Percentiles rank a stretch among this genome's conserved stretches.
Conservation (phyloP, 352 stramenopile species). For the Phytophthora fragariaefolia region DNA sequence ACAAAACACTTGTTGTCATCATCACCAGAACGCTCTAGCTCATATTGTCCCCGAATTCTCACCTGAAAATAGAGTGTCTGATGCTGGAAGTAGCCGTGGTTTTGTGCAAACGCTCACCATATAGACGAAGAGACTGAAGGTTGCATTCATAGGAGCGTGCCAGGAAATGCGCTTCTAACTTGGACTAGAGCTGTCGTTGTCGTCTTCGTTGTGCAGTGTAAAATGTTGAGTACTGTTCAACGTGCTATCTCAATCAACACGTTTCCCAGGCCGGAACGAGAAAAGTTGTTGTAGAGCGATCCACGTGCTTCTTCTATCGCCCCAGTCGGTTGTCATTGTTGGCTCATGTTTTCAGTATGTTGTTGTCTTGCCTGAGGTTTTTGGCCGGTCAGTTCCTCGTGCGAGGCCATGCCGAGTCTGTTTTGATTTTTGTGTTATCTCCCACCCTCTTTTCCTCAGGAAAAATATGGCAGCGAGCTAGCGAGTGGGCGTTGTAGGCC, state of each 20-base stretch:
- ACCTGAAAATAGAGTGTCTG: conserved; percentile 19
- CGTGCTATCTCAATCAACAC: conserved; percentile 16
- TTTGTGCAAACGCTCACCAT: conserved; percentile 21
- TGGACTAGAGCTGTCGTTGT: conserved; percentile 17
- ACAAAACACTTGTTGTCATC: neutral
- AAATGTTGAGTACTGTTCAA: conserved; percentile 21
- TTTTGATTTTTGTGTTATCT: conserved; percentile 57
- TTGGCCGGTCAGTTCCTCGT: conserved; percentile 30
- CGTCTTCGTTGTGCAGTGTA: conserved; percentile 33
- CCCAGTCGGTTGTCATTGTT: conserved; percentile 34
- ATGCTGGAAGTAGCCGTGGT: conserved; percentile 5
- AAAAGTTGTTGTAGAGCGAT: conserved; percentile 19
- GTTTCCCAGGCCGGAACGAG: conserved; percentile 19
- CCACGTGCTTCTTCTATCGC: conserved; percentile 11
- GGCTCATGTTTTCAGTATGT: conserved; percentile 38
- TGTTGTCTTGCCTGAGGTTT: conserved; percentile 31
- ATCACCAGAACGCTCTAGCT: neutral
- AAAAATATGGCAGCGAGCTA: conserved; percentile 37
- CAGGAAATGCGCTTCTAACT: conserved; percentile 19
- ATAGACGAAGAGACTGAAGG: conserved; percentile 28
- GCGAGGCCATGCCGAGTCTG: conserved; percentile 35
- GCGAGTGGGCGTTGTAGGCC: conserved; percentile 18
- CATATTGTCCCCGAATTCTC: conserved; percentile 5
- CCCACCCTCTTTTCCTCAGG: conserved; percentile 29
- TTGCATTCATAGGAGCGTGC: conserved; percentile 6